These are phyloP conservation scores for Myxozyma mucilagina DNA, from an alignment of 805 yeast species.

Conservation along the genomic window DNA sequence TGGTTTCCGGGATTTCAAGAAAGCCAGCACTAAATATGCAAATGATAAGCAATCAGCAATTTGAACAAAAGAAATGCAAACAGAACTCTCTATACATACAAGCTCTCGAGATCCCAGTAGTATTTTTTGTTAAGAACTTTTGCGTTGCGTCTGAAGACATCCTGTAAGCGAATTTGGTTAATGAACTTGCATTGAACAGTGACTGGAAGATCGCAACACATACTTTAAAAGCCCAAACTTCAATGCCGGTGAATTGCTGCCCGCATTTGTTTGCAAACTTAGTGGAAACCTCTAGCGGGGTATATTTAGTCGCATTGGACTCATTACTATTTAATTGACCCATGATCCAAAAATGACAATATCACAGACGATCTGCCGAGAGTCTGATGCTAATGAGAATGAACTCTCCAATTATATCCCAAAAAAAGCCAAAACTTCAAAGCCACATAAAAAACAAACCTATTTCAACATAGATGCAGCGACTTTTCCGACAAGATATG, in stretches of 20 bases:
- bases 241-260: conserved; percentile 41
- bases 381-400: too few species aligned
- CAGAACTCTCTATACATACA: conserved; percentile 9
- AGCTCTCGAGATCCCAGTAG: conserved; percentile 28
- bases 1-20: conserved; percentile 43
- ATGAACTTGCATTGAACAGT: not conserved
- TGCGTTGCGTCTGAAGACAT: conserved; percentile 35
- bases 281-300: conserved; percentile 35
- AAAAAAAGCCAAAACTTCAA: too few species aligned
- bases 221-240: conserved; percentile 41
- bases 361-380: too few species aligned
- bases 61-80: not conserved
- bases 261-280: conserved; percentile 42
- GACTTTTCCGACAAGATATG: too few species aligned
- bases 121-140: conserved; percentile 29
- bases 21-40: conserved; percentile 25
- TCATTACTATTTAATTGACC: conserved; percentile 27
- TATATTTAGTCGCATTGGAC: conserved; percentile 9
- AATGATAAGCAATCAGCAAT: not conserved
- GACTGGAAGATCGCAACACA: not conserved
- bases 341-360: conserved; percentile 4
- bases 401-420: too few species aligned
- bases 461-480: too few species aligned
- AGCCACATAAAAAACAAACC: too few species aligned
- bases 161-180: not conserved